Percentiles rank a stretch among this genome's conserved stretches.
Conservation (phyloP, 495 filamentous ascomycete genomes). For the Schizothecium vesticola region DNA sequence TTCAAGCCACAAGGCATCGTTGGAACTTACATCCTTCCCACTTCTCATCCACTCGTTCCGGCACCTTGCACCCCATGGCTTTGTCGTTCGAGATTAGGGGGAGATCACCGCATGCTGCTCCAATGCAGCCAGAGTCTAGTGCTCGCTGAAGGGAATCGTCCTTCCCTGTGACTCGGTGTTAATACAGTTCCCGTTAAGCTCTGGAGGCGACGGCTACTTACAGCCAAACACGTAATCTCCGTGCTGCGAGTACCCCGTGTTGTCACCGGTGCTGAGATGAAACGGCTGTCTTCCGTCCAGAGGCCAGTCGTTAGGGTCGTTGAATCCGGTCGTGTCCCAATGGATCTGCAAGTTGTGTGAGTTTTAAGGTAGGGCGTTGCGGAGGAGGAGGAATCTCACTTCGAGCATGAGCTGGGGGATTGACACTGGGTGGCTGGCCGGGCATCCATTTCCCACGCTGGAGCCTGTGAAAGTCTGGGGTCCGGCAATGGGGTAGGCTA, state of each 20-base stretch:
- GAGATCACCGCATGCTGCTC: background rate
- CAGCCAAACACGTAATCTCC: constrained; percentile 14
- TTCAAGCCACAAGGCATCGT: too few relatives aligned
- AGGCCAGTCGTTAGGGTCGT: constrained; percentile 16
- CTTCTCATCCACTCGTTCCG: constrained; percentile 2
- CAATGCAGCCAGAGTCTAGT: constrained; percentile 3
- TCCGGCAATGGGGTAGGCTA: constrained; percentile 29
- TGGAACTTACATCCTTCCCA: constrained; percentile 7
- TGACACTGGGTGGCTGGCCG: constrained; percentile 14
- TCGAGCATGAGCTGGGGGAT: constrained; percentile 19
- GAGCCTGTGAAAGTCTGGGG: constrained; percentile 17
- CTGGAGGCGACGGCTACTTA: background rate
- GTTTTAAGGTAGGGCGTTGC: background rate
- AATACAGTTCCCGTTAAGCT: fast-evolving
- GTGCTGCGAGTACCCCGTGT: constrained; percentile 16
- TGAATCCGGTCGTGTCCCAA: constrained; percentile 20
- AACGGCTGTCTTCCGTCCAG: constrained; percentile 13
- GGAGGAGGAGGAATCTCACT: background rate
- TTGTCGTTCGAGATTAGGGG: background rate
- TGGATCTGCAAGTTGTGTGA: background rate
- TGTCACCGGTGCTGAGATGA: constrained; percentile 10
- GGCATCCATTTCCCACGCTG: constrained; percentile 4
- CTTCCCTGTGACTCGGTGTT: background rate
- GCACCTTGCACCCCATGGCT: constrained; percentile 1
- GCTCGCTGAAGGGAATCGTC: constrained; percentile 5